Conservation (phyloP, 768 basidiomycete species). For the Albatrellus ellisii region DNA sequence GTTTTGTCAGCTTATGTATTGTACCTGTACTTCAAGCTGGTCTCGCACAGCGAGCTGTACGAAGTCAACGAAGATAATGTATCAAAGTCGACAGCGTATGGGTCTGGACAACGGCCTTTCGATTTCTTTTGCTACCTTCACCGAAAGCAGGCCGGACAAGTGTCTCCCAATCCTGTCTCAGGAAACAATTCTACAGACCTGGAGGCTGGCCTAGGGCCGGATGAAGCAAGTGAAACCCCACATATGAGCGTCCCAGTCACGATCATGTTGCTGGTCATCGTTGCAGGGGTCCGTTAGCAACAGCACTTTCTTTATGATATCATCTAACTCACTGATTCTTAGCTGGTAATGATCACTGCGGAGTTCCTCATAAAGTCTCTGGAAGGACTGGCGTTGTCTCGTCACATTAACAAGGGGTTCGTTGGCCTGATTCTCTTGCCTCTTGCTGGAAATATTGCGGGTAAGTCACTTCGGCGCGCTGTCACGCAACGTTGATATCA, state of each 20-base stretch:
- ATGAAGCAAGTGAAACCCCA: conserved; percentile 22
- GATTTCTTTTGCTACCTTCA: not conserved
- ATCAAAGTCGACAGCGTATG: not conserved
- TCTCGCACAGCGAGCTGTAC: conserved; percentile 42
- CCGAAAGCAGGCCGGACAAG: not conserved
- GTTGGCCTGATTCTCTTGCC: conserved; percentile 82
- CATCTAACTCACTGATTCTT: not conserved
- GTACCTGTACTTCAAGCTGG: conserved; percentile 42
- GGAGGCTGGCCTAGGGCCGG: conserved; percentile 11
- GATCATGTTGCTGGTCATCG: conserved; percentile 20
- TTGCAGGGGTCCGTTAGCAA: conserved; percentile 25
- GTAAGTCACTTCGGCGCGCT: conserved; percentile 20
- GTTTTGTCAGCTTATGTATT: conserved; percentile 29
- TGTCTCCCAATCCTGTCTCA: not conserved
- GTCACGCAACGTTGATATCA: conserved; percentile 2
- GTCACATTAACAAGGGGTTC: conserved; percentile 61
- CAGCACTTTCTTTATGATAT: not conserved
- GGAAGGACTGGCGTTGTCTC: conserved; percentile 45
- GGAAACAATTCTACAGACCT: too few relatives aligned
- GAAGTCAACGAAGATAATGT: conserved; percentile 24
- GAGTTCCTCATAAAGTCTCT: conserved; percentile 72
- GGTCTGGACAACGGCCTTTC: not conserved
- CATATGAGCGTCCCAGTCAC: conserved; percentile 23
- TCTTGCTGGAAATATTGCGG: conserved; percentile 85
- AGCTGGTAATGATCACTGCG: conserved; percentile 40